Conservation (phyloP, 176 grass and related monocot genomes). For the Guadua angustifolia region DNA sequence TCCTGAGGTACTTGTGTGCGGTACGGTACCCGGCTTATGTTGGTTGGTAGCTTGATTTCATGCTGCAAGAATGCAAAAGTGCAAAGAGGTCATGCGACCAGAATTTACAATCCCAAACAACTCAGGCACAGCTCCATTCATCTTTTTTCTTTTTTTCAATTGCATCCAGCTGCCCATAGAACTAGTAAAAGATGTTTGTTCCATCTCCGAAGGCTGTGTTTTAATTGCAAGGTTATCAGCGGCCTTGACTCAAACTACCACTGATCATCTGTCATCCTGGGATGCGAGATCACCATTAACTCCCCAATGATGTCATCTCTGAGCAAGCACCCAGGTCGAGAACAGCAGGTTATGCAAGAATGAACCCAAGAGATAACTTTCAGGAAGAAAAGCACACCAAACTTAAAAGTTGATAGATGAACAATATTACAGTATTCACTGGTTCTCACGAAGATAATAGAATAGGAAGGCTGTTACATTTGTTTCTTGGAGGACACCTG, state of each 20-base stretch:
- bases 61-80: too few species aligned
- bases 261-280: constrained; percentile 43
- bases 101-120: too few species aligned
- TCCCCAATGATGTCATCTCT: constrained; percentile 18
- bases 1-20: not conserved
- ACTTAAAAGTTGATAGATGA: constrained; percentile 20
- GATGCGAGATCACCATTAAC: constrained; percentile 32
- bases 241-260: constrained; percentile 15
- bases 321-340: not conserved
- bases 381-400: constrained; percentile 3
- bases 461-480: constrained; percentile 16
- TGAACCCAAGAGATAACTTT: not conserved
- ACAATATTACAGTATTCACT: constrained; percentile 20
- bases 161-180: not conserved
- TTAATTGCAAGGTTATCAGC: constrained; percentile 19
- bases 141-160: constrained; percentile 4
- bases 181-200: not conserved
- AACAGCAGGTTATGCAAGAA: not conserved
- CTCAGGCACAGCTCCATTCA: not conserved
- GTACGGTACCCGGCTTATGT: not conserved
- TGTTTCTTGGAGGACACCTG: not conserved
- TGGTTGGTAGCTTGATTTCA: too few species aligned
- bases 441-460: constrained; percentile 15
- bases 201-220: not conserved
- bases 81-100: too few species aligned